Percentiles rank a stretch among this genome's conserved stretches.
Evolutionary conservation across 2,329 filamentous ascomycete genomes (phyloP).

Genomic region (Monilinia fructigena): DNA sequence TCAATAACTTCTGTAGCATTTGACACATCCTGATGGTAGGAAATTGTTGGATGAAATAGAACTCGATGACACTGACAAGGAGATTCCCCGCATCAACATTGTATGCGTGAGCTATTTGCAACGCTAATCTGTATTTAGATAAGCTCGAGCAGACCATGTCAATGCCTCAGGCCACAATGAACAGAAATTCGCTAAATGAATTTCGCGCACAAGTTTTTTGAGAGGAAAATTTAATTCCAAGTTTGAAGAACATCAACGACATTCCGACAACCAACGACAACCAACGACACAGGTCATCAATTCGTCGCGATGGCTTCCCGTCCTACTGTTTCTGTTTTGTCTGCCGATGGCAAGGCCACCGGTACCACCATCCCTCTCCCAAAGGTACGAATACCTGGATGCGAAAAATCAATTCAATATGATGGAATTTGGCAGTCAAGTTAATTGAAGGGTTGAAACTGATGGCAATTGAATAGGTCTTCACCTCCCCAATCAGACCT

Average conservation of each 20-base stretch:
- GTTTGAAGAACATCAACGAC: slow-evolving; percentile 18
- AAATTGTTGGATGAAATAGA: neutral
- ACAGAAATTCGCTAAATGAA: slow-evolving; percentile 19
- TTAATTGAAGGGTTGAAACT: slow-evolving; percentile 28
- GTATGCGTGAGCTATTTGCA: neutral
- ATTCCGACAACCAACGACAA: slow-evolving; percentile 32
- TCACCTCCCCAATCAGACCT: slow-evolving; percentile 94
- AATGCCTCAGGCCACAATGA: slow-evolving; percentile 8
- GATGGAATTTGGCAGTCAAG: slow-evolving; percentile 10
- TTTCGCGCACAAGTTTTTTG: slow-evolving; percentile 12
- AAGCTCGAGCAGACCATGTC: neutral
- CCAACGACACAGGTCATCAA: slow-evolving; percentile 36
- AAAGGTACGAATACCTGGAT: slow-evolving; percentile 46
- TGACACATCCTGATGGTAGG: neutral
- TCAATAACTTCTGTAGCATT: neutral
- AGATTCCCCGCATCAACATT: neutral
- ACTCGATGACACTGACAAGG: neutral
- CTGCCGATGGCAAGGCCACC: slow-evolving; percentile 90
- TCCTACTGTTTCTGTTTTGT: slow-evolving; percentile 96
- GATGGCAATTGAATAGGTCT: slow-evolving; percentile 57
- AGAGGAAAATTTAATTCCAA: neutral
- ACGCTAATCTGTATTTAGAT: neutral
- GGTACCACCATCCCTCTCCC: slow-evolving; percentile 89
- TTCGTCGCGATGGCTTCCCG: slow-evolving; percentile 73
- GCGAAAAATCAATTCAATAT: slow-evolving; percentile 9